phyloP scores from a whole-genome alignment of 2,329 filamentous ascomycete species.

The Apiospora saccharicola region DNA sequence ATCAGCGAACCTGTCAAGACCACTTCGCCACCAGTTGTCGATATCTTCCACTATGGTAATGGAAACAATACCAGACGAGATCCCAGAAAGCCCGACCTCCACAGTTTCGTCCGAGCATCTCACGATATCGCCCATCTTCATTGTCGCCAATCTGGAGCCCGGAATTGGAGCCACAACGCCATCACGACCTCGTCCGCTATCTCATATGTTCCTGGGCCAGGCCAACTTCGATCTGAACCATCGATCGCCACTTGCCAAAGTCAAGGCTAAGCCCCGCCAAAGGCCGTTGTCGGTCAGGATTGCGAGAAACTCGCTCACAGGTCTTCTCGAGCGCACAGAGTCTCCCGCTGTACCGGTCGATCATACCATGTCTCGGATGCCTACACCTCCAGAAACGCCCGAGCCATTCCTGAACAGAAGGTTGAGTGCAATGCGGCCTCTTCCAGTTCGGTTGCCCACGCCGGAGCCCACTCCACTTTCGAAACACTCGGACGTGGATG shows the following conservation, averaged over 20 bases:
- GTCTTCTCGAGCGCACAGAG: slow-evolving; percentile 30
- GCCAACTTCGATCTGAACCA: slow-evolving; percentile 20
- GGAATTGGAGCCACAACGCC: not conserved
- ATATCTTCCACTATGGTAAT: slow-evolving; percentile 41
- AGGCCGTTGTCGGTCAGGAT: slow-evolving; percentile 35
- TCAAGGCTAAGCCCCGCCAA: slow-evolving; percentile 33
- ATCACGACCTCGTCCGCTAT: slow-evolving; percentile 19
- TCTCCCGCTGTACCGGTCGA: slow-evolving; percentile 11
- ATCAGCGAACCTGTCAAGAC: slow-evolving; percentile 23
- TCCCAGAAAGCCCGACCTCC: slow-evolving; percentile 13
- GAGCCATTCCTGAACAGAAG: slow-evolving; percentile 18
- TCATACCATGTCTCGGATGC: slow-evolving; percentile 26
- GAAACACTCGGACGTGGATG: not conserved
- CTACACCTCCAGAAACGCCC: slow-evolving; percentile 22
- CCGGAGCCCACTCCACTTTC: slow-evolving; percentile 22
- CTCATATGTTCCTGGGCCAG: not conserved
- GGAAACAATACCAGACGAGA: slow-evolving; percentile 24
- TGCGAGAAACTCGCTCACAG: slow-evolving; percentile 35
- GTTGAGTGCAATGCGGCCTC: slow-evolving; percentile 7
- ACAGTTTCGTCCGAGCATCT: not conserved
- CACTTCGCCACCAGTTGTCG: slow-evolving; percentile 28
- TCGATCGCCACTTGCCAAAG: slow-evolving; percentile 31
- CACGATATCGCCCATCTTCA: slow-evolving; percentile 13
- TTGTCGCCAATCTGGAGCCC: slow-evolving; percentile 27
- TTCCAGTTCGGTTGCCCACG: slow-evolving; percentile 13